Evolutionary conservation across 345 rosid species (phyloP).

Genomic region (Passiflora organensis): DNA sequence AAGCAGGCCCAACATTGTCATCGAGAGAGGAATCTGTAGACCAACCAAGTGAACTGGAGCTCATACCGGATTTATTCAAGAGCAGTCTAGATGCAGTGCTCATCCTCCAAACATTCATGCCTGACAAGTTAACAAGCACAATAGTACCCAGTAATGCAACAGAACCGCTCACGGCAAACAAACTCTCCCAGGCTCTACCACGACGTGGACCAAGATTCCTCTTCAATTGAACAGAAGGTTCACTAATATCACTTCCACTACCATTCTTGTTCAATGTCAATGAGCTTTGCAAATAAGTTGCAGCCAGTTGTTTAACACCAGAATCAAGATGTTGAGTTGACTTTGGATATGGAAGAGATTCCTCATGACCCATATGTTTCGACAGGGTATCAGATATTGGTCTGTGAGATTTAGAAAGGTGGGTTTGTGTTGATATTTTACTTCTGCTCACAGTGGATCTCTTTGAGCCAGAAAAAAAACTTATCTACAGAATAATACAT

Average conservation of each 20-base stretch:
- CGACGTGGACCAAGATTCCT: slow-evolving; percentile 50
- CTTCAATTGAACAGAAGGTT: slow-evolving; percentile 55
- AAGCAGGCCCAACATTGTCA: slow-evolving; percentile 23
- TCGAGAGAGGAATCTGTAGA: slow-evolving; percentile 34
- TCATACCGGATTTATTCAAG: slow-evolving; percentile 27
- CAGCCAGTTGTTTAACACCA: slow-evolving; percentile 71
- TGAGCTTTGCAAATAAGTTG: slow-evolving; percentile 52
- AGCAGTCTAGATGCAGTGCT: slow-evolving; percentile 33
- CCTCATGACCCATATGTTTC: slow-evolving; percentile 38
- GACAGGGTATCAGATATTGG: slow-evolving; percentile 46
- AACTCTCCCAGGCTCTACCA: slow-evolving; percentile 45
- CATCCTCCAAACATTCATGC: slow-evolving; percentile 31
- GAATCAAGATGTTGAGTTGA: slow-evolving; percentile 57
- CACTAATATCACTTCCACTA: slow-evolving; percentile 35
- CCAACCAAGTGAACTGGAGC: slow-evolving; percentile 34
- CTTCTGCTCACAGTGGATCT: slow-evolving; percentile 40
- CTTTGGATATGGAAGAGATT: slow-evolving; percentile 36
- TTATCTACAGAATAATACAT: slow-evolving; percentile 40
- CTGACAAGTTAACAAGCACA: slow-evolving; percentile 39
- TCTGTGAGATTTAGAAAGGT: slow-evolving; percentile 39
- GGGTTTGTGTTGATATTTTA: slow-evolving; percentile 32
- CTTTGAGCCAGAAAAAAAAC: slow-evolving; percentile 58
- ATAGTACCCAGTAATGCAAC: slow-evolving; percentile 56
- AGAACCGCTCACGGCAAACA: slow-evolving; percentile 41
- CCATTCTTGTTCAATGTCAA: slow-evolving; percentile 34